Evolutionary conservation across 2,329 filamentous ascomycete genomes (phyloP).

Genomic region (Arthrobotrys sphaeroides): DNA sequence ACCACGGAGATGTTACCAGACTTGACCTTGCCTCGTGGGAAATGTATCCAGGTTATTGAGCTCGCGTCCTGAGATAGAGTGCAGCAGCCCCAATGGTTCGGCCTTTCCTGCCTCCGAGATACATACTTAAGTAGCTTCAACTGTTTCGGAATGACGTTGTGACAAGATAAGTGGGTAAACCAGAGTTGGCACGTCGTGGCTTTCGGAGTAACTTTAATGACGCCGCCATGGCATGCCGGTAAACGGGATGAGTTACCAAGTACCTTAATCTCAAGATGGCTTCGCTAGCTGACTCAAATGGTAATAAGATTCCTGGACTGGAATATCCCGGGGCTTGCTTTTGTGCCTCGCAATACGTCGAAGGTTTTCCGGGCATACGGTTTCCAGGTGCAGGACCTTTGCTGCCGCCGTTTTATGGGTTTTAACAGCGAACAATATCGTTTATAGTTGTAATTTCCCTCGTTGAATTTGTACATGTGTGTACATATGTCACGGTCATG

Average conservation of each 20-base stretch:
- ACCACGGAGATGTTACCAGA: slow-evolving; percentile 30
- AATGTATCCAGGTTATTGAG: slow-evolving; percentile 20
- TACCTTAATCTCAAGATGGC: slow-evolving; percentile 2
- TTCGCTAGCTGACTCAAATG: slow-evolving; percentile 7
- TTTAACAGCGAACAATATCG: slow-evolving; percentile 11
- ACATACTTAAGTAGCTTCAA: not conserved
- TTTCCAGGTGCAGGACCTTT: not conserved
- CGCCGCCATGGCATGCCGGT: slow-evolving; percentile 24
- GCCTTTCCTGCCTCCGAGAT: slow-evolving; percentile 6
- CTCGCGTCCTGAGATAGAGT: slow-evolving; percentile 3
- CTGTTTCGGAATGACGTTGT: not conserved
- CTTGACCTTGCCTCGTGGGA: slow-evolving; percentile 29
- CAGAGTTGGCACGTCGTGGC: not conserved
- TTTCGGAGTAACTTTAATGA: slow-evolving; percentile 37
- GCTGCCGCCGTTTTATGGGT: slow-evolving; percentile 22
- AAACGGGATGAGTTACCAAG: not conserved
- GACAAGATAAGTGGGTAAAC: not conserved
- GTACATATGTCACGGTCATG: too few species aligned
- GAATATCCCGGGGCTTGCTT: not conserved
- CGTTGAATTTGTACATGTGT: not conserved
- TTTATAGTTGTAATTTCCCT: slow-evolving; percentile 27
- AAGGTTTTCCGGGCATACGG: not conserved
- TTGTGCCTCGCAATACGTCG: not conserved
- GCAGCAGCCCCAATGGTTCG: slow-evolving; percentile 2
- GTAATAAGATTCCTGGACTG: not conserved